Base-by-base conservation (phyloP, 176 grass and related monocot species). In the barley (Hordeum vulgare) region DNA sequence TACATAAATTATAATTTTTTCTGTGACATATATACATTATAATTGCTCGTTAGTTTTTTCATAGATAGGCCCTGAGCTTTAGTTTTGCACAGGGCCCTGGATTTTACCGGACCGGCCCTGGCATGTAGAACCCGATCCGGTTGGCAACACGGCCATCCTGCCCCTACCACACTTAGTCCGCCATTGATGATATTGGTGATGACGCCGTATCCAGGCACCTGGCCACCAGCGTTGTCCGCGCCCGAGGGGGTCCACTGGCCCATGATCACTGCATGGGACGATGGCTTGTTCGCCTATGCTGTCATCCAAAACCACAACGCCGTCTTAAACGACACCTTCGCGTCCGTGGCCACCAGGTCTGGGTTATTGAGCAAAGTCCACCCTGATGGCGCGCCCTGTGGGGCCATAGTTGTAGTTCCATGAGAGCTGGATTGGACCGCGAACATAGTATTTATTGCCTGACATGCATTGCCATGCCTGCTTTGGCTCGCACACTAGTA, bases 241-340 rank as follows among this genome's bases (percentile, higher is more conserved):
- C 15, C 20, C 7, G 85, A 70, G 0, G 90, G 85, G 6, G 47
- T 67, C 93, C 90, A 92, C 14, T 33, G 61, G 7, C 85, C 87
- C 1, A 85, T 88, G 33, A 81, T 79, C 36, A 92, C 90, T 42
- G 13, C 93, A 39, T 95, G 90, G 75, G 68, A 90, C 47, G 93
- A 92, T 13, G 90, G 93, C 70, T 95, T 90, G 2, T 74, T 80
- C 1, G 65, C 76, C 21, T 84, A 81, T 0, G 84, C 14, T 6
- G 87, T 92, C 90, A 85, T 93, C 91, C 88, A 93, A 73, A 86
- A 88, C 91, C 91, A 93, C 6, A 45, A 13, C 11, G 12, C 42
- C 12, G 42, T 45, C 42, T 45, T 45, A 4, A 45, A 45, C 42
- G 42, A 86, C 26, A 93, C n/a, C 24, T 29, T 37, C 0, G 88